Evolutionary conservation across 306 rosid species (phyloP), one percentile per base, ranked within the genome.

Genomic region (Begonia peltatifolia): DNA sequence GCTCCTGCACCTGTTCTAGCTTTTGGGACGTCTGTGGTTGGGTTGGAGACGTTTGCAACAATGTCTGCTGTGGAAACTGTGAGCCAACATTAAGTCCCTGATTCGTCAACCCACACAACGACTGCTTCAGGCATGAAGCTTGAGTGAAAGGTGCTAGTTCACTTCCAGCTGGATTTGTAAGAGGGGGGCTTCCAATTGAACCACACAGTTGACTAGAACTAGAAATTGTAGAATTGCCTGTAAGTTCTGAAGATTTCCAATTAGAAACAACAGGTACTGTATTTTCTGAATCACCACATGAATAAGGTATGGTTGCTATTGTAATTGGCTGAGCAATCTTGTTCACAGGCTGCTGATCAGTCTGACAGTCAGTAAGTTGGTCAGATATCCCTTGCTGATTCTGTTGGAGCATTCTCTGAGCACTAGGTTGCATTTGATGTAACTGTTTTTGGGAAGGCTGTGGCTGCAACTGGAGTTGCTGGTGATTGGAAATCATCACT

Each of bases 41-140:
- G 2, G 71, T 35, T 42, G 73, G 74, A 66, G 95, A 65, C 57
- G 76, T 84, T 58, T 84, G 80, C 25, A 60, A 61, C 16, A 71
- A 48, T 59, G 48, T 63, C 73, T 74, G 80, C 56, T 81, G 84
- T 60, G 71, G 84, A 86, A 87, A 75, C 72, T 81, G 92, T 2
- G 63, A 63, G 62, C 83, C 93, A 60, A 80, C 73, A 64, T 68
- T 83, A 70, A 68, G 87, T 59, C 88, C 76, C 55, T 81, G 95
- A 60, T 84, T 61, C 25, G 85, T 62, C 59, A 86, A 66, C 68
- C 69, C 69, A 66, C 71, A 80, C 41, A 95, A 74, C 50, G 68
- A 55, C 65, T 78, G 85, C 51, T 77, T 77, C 41, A 89, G 63
- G 53, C 79, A 83, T 55, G 79, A 14, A 53, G 87, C 88, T 62